Base-by-base conservation (phyloP, 768 basidiomycete species). In the Termitomyces eurrhizus region DNA sequence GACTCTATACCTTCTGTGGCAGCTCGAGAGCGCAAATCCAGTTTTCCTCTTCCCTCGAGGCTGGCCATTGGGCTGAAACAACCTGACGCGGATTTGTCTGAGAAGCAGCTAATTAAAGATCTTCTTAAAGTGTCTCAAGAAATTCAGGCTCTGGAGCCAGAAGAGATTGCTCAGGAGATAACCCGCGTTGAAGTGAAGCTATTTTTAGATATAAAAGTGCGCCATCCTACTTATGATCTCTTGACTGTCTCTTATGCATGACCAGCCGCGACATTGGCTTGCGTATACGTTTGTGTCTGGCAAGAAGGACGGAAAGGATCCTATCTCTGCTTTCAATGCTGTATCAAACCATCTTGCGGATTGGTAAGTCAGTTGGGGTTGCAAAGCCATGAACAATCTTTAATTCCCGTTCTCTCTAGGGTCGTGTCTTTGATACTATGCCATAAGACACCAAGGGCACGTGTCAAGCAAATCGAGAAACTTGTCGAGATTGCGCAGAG, bases 391-490 rank as follows among this genome's bases (percentile, higher is more conserved):
- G 14, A 37, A 37, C 9, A 26, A n/a, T 32, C 14, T 9, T 55
- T 39, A 18, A 52, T 36, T 45, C 36, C 45, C 41, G 50, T 52
- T 26, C 36, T 42, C 50, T 46, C 36, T 62, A 96, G 95, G 94
- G 92, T 95, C 54, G 86, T 89, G 9, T 94, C 94, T 16, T 75
- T 98, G 59, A 94, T 99, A 56, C 76, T 98, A 14, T 91, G 91
- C 59, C 93, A 95, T 60, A 88, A 93, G 66, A 89, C 87, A 66
- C 79, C 87, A 33, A 87, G 84, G 71, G 72, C 79, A 48, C 87
- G 96, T 45, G 90, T 88, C 4, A 84, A 80, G 60, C 88, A 94
- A 66, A 89, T 95, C 60, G 93, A 97, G 70, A 92, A 92, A 69
- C 88, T 98, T 60, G 86, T 94, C 29, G 86, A 90, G 52, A 85